phyloP scores from a whole-genome alignment of 225 moss, liverwort and hornwort species.

The Rhytidiadelphus loreus region DNA sequence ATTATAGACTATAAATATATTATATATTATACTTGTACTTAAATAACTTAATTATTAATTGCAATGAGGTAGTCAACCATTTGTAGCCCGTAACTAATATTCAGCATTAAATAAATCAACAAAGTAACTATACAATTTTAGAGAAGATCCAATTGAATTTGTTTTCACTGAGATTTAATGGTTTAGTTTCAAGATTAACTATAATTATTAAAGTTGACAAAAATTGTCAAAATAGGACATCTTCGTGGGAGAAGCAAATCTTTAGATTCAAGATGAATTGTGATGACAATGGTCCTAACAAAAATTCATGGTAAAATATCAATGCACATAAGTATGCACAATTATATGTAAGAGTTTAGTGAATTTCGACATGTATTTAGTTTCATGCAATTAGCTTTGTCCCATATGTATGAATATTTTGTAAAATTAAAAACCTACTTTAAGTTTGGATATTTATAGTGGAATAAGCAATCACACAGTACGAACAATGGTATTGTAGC shows the following conservation, averaged over 20 bases:
- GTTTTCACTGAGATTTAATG: neutral
- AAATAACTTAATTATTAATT: neutral
- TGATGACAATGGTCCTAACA: neutral
- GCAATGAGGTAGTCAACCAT: rapidly evolving
- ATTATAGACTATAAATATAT: neutral
- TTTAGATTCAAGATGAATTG: neutral
- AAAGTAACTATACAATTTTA: neutral
- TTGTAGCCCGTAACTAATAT: neutral
- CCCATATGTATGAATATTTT: neutral
- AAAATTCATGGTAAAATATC: neutral
- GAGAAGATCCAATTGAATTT: neutral
- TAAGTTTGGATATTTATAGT: no score
- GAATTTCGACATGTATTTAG: neutral
- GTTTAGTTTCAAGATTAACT: neutral
- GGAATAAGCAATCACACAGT: neutral
- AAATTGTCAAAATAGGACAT: neutral
- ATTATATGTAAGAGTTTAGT: neutral
- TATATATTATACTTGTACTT: neutral
- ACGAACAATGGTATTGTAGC: neutral
- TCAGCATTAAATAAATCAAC: neutral
- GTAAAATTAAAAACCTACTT: neutral
- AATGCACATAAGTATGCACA: neutral
- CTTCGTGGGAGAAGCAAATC: neutral
- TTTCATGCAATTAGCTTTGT: neutral
- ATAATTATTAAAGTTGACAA: neutral